Base-by-base conservation (phyloP, 257 asterid species). In the Henckelia pumila region DNA sequence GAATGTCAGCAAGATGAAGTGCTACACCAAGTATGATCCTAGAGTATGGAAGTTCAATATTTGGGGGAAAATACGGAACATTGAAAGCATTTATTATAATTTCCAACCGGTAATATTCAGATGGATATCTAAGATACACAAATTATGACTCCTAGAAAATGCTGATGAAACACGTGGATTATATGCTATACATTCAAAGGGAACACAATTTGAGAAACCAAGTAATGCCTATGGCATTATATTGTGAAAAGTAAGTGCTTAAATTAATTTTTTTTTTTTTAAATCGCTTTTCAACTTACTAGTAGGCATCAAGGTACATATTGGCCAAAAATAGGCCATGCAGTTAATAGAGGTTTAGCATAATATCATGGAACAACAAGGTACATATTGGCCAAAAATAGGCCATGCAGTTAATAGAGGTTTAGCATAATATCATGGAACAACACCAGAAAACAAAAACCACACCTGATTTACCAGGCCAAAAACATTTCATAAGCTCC, bases 401-500 rank as follows among this genome's bases (percentile, higher is more conserved):
- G 28, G 25, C 25, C 26, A 49, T 22, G 63, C 30, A 17, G 53
- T 7, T 61, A 37, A 33, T 22, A 21, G 63, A 40, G 67, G 59
- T 62, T 61, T 56, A 56, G 59, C 33, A 61, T 3, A 47, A 19
- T 33, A 40, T 28, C 25, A 52, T 37, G 37, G 35, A 35, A 28
- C 59, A 17, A 33, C n/a, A 21, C 22, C 7, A 63, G 30, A 68
- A 22, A 14, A 47, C n/a, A 66, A 29, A 57, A 59, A 20, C 0
- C 17, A 40, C 76, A 89, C 96, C 98, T 83, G 96, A 82, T 79
- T 64, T 74, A 29, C 98, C 96, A 4, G 92, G 84, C 98, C 96
- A 92, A 79, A 71, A 92, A 67, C 98, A 92, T 88, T 85, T 89
- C 78, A 87, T 69, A 66, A 92, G 95, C 77, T 87, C 98, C 82